Base-by-base conservation (phyloP, 2,329 filamentous ascomycete species). In the Calonectria hongkongensis region DNA sequence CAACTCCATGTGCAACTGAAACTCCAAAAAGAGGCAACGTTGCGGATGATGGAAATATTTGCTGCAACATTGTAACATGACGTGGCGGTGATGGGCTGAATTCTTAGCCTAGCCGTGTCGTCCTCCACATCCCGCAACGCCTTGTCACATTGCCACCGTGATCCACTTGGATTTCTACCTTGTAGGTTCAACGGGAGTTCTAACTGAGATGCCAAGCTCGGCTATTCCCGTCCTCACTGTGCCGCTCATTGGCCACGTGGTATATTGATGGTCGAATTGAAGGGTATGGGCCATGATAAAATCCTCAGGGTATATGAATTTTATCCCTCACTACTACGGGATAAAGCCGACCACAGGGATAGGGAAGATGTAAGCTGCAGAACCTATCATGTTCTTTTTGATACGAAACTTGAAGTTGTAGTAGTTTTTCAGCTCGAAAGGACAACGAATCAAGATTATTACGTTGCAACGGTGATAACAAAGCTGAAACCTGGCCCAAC, bases 61-160 rank as follows among this genome's bases (percentile, higher is more conserved):
- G 33, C 27, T 58, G 54, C 6, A 27, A 58, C 54, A 58, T 5
- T 41, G 54, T 27, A 58, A 41, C 54, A 58, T 58, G 54, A 58
- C 54, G 54, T 15, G 33, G 54, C 54, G 33, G 39, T n/a, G 33
- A 58, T 58, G 54, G 54, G 54, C 54, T 41, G 12, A 41, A 58
- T 58, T 58, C 33, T 39, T 58, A 2, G n/a, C 13, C 54, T 15
- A 58, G 54, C 54, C 33, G n/a, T 58, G 33, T 58, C 9, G 28
- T 41, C 54, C 54, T 41, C 54, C 54, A 58, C 33, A 58, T 27
- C 25, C 54, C n/a, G 33, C 33, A n/a, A 27, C 33, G 54, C 33
- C 54, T 39, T 41, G 54, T 58, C 33, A 58, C 54, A 58, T 58
- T 25, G 54, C 54, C 54, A 41, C 54, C 9, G 33, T 10, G 54